Conservation (phyloP, 805 yeast species). For the Lachancea kluyveri region DNA sequence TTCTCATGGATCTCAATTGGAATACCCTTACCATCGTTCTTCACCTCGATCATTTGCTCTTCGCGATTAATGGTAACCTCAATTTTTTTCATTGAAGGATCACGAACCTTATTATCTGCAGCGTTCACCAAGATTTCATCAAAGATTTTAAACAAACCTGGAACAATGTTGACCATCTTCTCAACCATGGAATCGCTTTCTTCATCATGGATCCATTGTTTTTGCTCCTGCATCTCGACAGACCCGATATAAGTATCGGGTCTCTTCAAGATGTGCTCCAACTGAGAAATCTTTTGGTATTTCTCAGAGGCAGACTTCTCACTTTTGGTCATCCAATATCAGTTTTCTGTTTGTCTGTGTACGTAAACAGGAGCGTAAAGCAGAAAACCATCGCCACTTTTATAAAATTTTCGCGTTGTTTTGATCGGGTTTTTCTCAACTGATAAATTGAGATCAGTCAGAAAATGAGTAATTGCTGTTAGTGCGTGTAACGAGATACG, state of each 20-base stretch:
- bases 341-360: too few species aligned
- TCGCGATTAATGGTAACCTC: slow-evolving; percentile 79
- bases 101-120: slow-evolving; percentile 96
- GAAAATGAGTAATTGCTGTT: too few species aligned
- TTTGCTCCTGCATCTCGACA: slow-evolving; percentile 70
- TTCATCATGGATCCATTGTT: slow-evolving; percentile 81
- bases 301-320: slow-evolving; percentile 53
- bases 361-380: too few species aligned
- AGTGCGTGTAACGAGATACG: too few species aligned
- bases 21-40: slow-evolving; percentile 92
- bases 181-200: slow-evolving; percentile 54
- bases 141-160: slow-evolving; percentile 92
- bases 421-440: too few species aligned
- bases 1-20: slow-evolving; percentile 91
- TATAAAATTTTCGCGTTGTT: too few species aligned
- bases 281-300: slow-evolving; percentile 89
- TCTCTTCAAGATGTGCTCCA: slow-evolving; percentile 92
- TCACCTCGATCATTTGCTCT: slow-evolving; percentile 66
- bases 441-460: too few species aligned
- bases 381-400: too few species aligned
- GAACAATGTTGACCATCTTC: slow-evolving; percentile 71
- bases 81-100: slow-evolving; percentile 79
- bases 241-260: slow-evolving; percentile 98
- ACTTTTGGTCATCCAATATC: too few species aligned
- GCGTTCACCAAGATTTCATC: slow-evolving; percentile 97